phyloP scores from a whole-genome alignment of 2,329 filamentous ascomycete species.

The Colletotrichum gloeosporioides region DNA sequence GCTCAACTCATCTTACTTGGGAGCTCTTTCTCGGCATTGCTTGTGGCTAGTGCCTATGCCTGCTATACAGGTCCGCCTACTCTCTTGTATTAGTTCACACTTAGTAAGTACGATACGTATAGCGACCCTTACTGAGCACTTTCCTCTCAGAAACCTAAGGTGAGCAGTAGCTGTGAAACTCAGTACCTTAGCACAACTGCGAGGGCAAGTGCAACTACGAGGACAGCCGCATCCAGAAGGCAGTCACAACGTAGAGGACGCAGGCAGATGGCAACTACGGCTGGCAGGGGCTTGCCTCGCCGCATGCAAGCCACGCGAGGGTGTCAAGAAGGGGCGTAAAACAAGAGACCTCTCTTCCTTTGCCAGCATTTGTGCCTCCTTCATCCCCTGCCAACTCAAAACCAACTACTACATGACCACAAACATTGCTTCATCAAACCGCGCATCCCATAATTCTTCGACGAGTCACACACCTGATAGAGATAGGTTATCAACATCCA shows the following conservation, averaged over 20 bases:
- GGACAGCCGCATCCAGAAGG: neutral
- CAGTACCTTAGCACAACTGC: too few relatives aligned
- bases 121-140: too few relatives aligned
- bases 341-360: neutral
- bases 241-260: neutral
- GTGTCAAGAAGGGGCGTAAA: neutral
- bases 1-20: neutral
- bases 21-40: neutral
- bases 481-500: neutral
- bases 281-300: neutral
- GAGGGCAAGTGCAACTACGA: too few relatives aligned
- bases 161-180: too few relatives aligned
- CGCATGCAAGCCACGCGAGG: neutral
- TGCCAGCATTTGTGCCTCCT: neutral
- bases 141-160: too few relatives aligned
- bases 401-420: neutral
- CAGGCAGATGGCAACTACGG: neutral
- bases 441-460: neutral
- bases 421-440: neutral
- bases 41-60: neutral
- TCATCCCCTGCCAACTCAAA: neutral
- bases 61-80: neutral
- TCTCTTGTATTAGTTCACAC: neutral
- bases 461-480: neutral
- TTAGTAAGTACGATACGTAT: too few relatives aligned